Evolutionary conservation across 371 early-diverging fungal genomes (phyloP).

Genomic region (Mucor plumbeus): DNA sequence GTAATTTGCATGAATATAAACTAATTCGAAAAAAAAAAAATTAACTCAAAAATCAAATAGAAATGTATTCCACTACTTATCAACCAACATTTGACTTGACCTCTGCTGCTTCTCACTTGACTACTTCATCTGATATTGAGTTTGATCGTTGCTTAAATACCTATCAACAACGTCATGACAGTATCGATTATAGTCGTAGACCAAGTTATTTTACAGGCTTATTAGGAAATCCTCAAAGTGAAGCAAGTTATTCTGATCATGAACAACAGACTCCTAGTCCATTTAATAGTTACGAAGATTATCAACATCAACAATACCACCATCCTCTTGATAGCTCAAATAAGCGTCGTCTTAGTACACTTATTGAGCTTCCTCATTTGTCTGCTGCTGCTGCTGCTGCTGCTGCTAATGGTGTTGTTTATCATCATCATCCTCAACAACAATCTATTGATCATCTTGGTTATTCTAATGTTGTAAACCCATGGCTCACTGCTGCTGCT

Average conservation of each 20-base stretch:
- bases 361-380: constrained; percentile 22
- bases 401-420: not conserved
- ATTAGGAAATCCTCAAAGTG: constrained; percentile 25
- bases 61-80: constrained; percentile 18
- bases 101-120: constrained; percentile 16
- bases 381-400: not conserved
- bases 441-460: constrained; percentile 6
- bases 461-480: constrained; percentile 12
- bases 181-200: constrained; percentile 37
- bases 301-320: constrained; percentile 26
- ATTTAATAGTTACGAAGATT: constrained; percentile 33
- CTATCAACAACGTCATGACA: constrained; percentile 30
- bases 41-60: too few relatives aligned
- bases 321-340: constrained; percentile 26
- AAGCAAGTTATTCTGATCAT: constrained; percentile 30
- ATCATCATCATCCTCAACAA: constrained; percentile 4
- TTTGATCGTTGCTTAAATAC: constrained; percentile 24
- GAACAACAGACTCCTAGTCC: constrained; percentile 36
- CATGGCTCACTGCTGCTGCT: constrained; percentile 21
- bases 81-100: constrained; percentile 28
- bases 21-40: not conserved
- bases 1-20: not conserved
- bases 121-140: constrained; percentile 17
- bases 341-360: constrained; percentile 27
- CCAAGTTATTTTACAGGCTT: constrained; percentile 38